phyloP scores from a whole-genome alignment of 2,329 filamentous ascomycete genomes.

The Monilinia fructigena region DNA sequence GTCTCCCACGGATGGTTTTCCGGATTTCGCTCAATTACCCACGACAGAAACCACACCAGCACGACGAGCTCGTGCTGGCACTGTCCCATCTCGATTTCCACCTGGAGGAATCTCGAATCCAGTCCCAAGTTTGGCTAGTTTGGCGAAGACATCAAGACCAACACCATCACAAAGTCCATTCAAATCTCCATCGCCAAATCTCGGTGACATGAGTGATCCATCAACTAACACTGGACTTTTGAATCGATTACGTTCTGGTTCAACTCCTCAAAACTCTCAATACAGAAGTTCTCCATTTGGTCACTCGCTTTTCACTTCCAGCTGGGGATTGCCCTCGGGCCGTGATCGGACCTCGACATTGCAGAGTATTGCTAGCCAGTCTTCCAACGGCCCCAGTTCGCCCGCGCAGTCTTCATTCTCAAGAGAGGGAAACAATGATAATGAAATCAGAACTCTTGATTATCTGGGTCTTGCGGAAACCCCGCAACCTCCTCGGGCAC shows the following conservation, averaged over 20 bases:
- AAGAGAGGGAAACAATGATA: slow-evolving; percentile 78
- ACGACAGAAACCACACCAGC: slow-evolving; percentile 63
- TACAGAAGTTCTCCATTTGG: slow-evolving; percentile 74
- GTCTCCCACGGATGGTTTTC: slow-evolving; percentile 92
- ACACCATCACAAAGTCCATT: slow-evolving; percentile 88
- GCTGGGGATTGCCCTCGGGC: slow-evolving; percentile 67
- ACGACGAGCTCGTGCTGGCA: slow-evolving; percentile 85
- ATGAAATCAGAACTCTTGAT: slow-evolving; percentile 88
- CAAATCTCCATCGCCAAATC: slow-evolving; percentile 62
- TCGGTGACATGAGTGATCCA: slow-evolving; percentile 48
- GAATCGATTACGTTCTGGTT: slow-evolving; percentile 84
- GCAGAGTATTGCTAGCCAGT: slow-evolving; percentile 77
- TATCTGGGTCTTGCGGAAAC: slow-evolving; percentile 95
- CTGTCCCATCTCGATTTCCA: slow-evolving; percentile 92
- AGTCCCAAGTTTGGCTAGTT: slow-evolving; percentile 46
- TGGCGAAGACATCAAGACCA: slow-evolving; percentile 76
- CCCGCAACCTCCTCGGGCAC: slow-evolving; percentile 75
- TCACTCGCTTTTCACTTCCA: slow-evolving; percentile 81
- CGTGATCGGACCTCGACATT: slow-evolving; percentile 85
- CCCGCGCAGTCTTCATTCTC: slow-evolving; percentile 85
- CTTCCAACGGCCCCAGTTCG: slow-evolving; percentile 86
- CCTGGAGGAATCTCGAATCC: slow-evolving; percentile 62
- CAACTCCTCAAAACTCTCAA: slow-evolving; percentile 84
- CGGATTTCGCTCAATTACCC: slow-evolving; percentile 76
- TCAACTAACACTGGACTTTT: slow-evolving; percentile 69